These are phyloP conservation scores for Trametes polyzona DNA, from an alignment of 1,284 basidiomycete genomes.

Conservation along the genomic window DNA sequence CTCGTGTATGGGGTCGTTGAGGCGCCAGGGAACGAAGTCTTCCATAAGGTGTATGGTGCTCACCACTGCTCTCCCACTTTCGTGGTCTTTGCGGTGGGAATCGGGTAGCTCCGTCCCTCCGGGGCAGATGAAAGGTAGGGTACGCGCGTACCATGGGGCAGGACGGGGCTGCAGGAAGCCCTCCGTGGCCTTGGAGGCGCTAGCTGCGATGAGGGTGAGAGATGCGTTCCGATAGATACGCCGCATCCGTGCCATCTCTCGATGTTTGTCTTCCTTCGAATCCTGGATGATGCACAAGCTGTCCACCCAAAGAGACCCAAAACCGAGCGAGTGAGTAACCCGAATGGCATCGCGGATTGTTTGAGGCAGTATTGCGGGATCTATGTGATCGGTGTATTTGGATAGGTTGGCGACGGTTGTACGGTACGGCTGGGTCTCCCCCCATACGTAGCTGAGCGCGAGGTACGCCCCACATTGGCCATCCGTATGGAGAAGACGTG, in stretches of 20 bases:
- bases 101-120: too few relatives aligned
- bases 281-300: slow-evolving; percentile 9
- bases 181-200: background rate
- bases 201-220: background rate
- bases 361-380: background rate
- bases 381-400: background rate
- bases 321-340: background rate
- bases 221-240: slow-evolving; percentile 1
- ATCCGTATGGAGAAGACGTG: background rate
- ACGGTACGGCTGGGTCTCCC: slow-evolving; percentile 3
- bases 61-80: too few relatives aligned
- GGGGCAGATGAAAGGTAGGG: too few relatives aligned
- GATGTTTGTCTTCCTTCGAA: background rate
- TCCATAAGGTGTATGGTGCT: too few relatives aligned
- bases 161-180: background rate
- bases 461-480: background rate
- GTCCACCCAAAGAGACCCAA: slow-evolving; percentile 2
- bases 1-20: slow-evolving; percentile 11
- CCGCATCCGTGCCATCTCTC: background rate
- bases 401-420: background rate
- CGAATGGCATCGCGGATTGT: slow-evolving; percentile 5
- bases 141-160: too few relatives aligned
- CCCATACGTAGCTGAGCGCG: slow-evolving; percentile 23
- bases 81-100: too few relatives aligned
- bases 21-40: too few relatives aligned